phyloP scores from a whole-genome alignment of 2,329 filamentous ascomycete species.

The Colletotrichum magnum region DNA sequence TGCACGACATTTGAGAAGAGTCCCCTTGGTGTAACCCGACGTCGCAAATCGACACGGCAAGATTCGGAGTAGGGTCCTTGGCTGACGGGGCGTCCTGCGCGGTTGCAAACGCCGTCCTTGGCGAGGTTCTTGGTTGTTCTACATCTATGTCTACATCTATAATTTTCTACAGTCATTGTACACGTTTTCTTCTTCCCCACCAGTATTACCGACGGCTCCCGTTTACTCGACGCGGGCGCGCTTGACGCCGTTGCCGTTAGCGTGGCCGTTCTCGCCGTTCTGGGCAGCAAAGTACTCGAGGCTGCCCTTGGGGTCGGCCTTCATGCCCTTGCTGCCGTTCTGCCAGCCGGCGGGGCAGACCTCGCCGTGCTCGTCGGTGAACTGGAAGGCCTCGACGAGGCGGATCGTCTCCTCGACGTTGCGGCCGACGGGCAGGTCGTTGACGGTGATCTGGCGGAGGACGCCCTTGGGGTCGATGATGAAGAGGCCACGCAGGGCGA shows the following conservation, averaged over 20 bases:
- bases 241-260: conserved; percentile 37
- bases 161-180: conserved; percentile 4
- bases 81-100: too few relatives aligned
- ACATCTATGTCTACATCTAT: conserved; percentile 30
- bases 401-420: conserved; percentile 75
- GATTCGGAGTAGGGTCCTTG: too few relatives aligned
- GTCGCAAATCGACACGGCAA: too few relatives aligned
- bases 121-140: background rate
- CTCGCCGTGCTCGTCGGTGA: conserved; percentile 87
- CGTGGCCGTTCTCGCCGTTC: conserved; percentile 48
- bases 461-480: conserved; percentile 75
- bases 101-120: too few relatives aligned
- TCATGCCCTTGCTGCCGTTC: conserved; percentile 62
- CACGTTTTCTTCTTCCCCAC: background rate
- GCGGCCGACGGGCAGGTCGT: conserved; percentile 75
- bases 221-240: conserved; percentile 28
- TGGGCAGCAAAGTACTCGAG: conserved; percentile 61
- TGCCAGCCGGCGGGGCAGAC: conserved; percentile 72
- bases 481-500: conserved; percentile 75
- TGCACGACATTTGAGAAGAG: too few relatives aligned
- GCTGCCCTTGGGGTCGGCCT: conserved; percentile 66
- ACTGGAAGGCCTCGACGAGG: conserved; percentile 82
- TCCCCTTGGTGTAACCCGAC: too few relatives aligned
- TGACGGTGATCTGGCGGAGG: conserved; percentile 75
- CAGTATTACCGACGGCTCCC: too few relatives aligned